phyloP scores from a whole-genome alignment of 179 eudicot genomes.

The Silene noctiflora region DNA sequence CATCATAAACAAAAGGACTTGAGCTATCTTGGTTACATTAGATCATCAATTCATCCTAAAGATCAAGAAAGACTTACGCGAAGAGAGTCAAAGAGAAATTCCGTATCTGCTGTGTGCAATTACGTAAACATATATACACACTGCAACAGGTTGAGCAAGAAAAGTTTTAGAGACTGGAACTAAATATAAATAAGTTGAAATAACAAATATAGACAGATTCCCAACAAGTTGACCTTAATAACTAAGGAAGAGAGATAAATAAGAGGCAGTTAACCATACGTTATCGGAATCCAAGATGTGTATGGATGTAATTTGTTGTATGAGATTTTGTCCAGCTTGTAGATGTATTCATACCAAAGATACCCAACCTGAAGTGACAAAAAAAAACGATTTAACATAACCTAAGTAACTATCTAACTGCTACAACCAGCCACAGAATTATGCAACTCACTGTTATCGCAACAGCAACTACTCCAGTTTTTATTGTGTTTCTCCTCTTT shows the following conservation, averaged over 20 bases:
- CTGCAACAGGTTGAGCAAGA: constrained; percentile 42
- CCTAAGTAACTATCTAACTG: background rate
- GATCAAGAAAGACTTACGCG: constrained; percentile 52
- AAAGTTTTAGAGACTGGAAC: constrained; percentile 10
- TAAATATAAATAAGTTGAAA: background rate
- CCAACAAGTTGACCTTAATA: background rate
- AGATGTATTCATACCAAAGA: constrained; percentile 88
- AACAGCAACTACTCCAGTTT: constrained; percentile 58
- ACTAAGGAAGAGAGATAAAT: constrained; percentile 9
- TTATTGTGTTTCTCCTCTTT: constrained; percentile 62
- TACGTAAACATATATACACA: constrained; percentile 89
- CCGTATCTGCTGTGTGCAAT: constrained; percentile 87
- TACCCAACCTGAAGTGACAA: constrained; percentile 75
- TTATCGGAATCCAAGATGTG: constrained; percentile 99
- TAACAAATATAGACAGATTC: background rate
- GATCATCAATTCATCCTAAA: background rate
- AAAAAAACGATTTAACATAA: background rate
- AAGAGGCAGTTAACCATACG: constrained; percentile 40
- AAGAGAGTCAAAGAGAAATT: constrained; percentile 79
- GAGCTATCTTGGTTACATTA: background rate
- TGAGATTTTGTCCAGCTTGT: constrained; percentile 87
- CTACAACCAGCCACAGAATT: background rate
- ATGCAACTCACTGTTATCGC: constrained; percentile 57
- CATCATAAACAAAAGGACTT: constrained; percentile 12
- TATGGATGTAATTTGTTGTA: constrained; percentile 96